Conservation (phyloP, 768 basidiomycete genomes). For the Hirschioporus abietinus region DNA sequence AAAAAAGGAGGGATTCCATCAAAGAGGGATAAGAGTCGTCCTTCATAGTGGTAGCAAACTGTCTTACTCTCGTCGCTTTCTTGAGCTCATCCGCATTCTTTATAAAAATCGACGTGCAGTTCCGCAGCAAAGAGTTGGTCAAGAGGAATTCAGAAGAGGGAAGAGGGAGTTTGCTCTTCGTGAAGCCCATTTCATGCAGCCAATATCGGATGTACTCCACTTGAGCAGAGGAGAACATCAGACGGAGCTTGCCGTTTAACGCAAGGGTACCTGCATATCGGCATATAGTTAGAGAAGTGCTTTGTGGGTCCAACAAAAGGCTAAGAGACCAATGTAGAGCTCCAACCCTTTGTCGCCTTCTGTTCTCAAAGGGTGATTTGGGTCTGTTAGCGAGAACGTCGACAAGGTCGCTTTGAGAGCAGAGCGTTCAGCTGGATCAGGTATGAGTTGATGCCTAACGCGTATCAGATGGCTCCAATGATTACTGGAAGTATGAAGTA, state of each 20-base stretch:
- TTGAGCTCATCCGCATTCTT: constrained; percentile 49
- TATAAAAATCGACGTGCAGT: constrained; percentile 55
- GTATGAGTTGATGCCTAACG: constrained; percentile 50
- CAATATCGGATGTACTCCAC: constrained; percentile 84
- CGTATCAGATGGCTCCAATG: not conserved
- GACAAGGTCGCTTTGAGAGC: constrained; percentile 68
- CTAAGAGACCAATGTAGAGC: constrained; percentile 58
- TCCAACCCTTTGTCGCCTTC: constrained; percentile 62
- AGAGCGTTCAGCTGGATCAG: constrained; percentile 51
- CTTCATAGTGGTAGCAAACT: not conserved
- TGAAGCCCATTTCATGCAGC: constrained; percentile 70
- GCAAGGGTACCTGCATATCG: constrained; percentile 46
- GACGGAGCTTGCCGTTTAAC: constrained; percentile 65
- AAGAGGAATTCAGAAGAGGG: constrained; percentile 78
- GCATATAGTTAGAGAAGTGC: constrained; percentile 4
- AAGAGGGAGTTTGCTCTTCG: constrained; percentile 57
- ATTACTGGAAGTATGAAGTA: not conserved
- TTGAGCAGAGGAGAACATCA: constrained; percentile 78
- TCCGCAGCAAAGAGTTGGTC: constrained; percentile 49
- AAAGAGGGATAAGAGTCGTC: not conserved
- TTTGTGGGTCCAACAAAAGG: not conserved
- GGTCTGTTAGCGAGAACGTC: constrained; percentile 62
- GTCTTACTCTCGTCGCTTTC: constrained; percentile 51
- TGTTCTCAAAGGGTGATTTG: constrained; percentile 65
- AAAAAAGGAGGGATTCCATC: not conserved